Evolutionary conservation across 768 basidiomycete genomes (phyloP).

Genomic region (Mycena rebaudengoi): DNA sequence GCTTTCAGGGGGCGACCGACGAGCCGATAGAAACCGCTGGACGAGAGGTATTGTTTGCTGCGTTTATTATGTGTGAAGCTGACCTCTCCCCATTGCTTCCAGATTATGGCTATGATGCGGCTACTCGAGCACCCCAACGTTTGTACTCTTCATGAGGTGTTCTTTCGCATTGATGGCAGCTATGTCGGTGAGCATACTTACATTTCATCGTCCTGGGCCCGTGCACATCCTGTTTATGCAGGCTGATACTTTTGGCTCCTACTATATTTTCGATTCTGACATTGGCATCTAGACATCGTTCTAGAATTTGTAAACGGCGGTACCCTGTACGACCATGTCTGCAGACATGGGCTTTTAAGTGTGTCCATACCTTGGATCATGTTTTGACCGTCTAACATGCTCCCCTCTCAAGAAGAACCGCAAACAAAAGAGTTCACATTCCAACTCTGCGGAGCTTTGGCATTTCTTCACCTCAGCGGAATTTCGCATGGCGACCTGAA

Average conservation of each 20-base stretch:
- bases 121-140: slow-evolving; percentile 65
- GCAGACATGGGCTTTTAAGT: not conserved
- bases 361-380: not conserved
- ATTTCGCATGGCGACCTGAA: slow-evolving; percentile 80
- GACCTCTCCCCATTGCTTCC: slow-evolving; percentile 7
- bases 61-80: not conserved
- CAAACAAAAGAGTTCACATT: slow-evolving; percentile 58
- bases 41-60: slow-evolving; percentile 6
- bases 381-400: not conserved
- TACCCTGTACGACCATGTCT: not conserved
- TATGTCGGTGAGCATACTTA: slow-evolving; percentile 52
- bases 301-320: slow-evolving; percentile 18
- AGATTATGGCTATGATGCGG: slow-evolving; percentile 66
- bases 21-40: not conserved
- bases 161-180: slow-evolving; percentile 50
- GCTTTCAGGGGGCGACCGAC: not conserved
- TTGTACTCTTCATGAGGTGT: slow-evolving; percentile 65
- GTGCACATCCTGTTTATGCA: no score
- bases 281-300: slow-evolving; percentile 13
- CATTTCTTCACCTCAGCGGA: slow-evolving; percentile 39
- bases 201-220: no score
- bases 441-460: slow-evolving; percentile 65
- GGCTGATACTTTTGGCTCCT: slow-evolving; percentile 24
- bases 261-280: not conserved
- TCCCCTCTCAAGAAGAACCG: slow-evolving; percentile 43